Evolutionary conservation across 2,329 filamentous ascomycete genomes (phyloP), one percentile per base, ranked within the genome.

Genomic region (Coleophoma cylindrospora): DNA sequence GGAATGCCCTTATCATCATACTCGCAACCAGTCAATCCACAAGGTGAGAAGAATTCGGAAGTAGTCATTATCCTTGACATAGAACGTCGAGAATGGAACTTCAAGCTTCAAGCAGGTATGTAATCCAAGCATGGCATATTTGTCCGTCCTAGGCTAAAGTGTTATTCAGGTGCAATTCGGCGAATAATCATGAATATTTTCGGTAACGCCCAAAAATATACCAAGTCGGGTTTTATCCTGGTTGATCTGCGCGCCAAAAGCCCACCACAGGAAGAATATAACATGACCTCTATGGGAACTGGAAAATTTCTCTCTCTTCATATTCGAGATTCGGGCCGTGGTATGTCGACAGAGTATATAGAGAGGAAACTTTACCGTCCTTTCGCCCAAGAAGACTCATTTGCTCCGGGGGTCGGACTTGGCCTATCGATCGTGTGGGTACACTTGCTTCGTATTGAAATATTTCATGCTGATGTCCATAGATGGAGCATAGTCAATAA

Each of bases 381-480:
- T 0, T 84, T 84, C 53, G 68, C 73, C 0, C 82, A 86, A 54
- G 82, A 86, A 57, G 76, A 83, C 48, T 69, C 74, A 0, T 66
- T 86, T 21, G 73, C 78, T 2, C 75, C 76, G 84, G 55, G 83
- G 0, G 79, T 79, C 1, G 83, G 82, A 0, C 66, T 86, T 0
- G 83, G 83, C 0, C 64, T 87, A 27, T 81, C 78, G 6, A 82
- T 87, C 12, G 83, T 87, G 45, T 74, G 73, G 85, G 59, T 49
- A 8, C 46, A 8, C 22, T 15, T 21, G 19, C 10, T 5, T 27
- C 9, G 2, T 6, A 27, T 5, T 27, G 9, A 27, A 27, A 2
- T 27, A 27, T 27, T 27, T 27, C 27, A 27, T 10, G 27, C 27
- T 27, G 7, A 27, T 6, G 27, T 7, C 7, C 36, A 3, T 36